Percentiles rank a stretch among this genome's conserved stretches.
Evolutionary conservation across 768 basidiomycete species (phyloP).

Genomic region (Cystofilobasidium macerans): DNA sequence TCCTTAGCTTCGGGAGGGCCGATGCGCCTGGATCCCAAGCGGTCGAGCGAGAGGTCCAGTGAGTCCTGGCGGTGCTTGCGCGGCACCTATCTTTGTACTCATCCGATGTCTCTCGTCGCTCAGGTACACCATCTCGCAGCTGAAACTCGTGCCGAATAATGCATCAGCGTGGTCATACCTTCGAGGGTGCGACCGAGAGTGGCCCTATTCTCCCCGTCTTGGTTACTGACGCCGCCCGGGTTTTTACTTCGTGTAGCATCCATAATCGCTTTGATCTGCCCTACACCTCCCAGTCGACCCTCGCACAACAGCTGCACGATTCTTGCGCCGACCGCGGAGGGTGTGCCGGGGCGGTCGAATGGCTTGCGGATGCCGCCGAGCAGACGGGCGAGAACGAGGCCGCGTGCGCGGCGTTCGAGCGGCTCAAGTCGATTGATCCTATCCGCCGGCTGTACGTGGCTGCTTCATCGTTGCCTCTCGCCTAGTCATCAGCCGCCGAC

Average conservation of each 20-base stretch:
- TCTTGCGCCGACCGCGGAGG: not conserved
- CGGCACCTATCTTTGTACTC: too few relatives aligned
- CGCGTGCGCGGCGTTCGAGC: not conserved
- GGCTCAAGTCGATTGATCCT: slow-evolving; percentile 10
- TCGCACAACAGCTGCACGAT: slow-evolving; percentile 9
- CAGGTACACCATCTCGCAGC: slow-evolving; percentile 72
- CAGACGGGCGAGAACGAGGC: slow-evolving; percentile 26
- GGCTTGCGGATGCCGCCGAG: slow-evolving; percentile 67
- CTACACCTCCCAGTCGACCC: not conserved
- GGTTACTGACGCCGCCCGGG: not conserved
- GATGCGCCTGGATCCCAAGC: slow-evolving; percentile 49
- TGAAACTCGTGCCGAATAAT: slow-evolving; percentile 81
- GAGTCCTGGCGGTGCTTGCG: slow-evolving; percentile 36
- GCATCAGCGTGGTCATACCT: slow-evolving; percentile 95
- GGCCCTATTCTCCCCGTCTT: too few relatives aligned
- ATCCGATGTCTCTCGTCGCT: not conserved
- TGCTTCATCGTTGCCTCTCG: not conserved
- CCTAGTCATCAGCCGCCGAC: too few relatives aligned
- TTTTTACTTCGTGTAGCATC: not conserved
- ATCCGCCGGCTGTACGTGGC: slow-evolving; percentile 9
- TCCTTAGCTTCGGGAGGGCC: slow-evolving; percentile 54
- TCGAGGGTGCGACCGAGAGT: slow-evolving; percentile 50
- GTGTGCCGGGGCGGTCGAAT: slow-evolving; percentile 68
- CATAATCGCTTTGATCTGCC: slow-evolving; percentile 15
- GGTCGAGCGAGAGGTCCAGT: slow-evolving; percentile 64